A percentile compares a stretch with the other conserved stretches of the same genome.
These are phyloP conservation scores for Penicillium argentinense DNA, from an alignment of 495 filamentous ascomycete genomes.

Conservation along the genomic window DNA sequence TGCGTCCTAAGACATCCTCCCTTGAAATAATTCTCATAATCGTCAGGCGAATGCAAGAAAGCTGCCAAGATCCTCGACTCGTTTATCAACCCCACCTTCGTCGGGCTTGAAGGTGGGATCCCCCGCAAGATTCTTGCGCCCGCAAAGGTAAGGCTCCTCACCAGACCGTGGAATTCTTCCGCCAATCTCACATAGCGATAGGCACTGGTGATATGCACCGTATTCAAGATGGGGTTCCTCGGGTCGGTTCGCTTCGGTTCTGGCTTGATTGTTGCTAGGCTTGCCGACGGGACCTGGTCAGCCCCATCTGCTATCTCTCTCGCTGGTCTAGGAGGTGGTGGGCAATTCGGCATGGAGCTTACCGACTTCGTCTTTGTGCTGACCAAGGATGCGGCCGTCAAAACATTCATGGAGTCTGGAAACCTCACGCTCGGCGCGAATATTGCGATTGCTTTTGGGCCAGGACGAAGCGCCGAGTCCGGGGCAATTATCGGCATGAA, in stretches of 20 bases:
- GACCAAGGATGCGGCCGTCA: conserved; percentile 81
- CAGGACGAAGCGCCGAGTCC: conserved; percentile 88
- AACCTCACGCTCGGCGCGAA: conserved; percentile 86
- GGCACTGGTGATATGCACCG: conserved; percentile 89
- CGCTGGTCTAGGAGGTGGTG: conserved; percentile 81
- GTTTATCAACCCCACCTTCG: conserved; percentile 16
- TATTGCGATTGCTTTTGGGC: conserved; percentile 87
- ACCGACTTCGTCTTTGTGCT: conserved; percentile 98
- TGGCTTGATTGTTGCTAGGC: conserved; percentile 86
- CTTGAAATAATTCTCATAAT: neutral
- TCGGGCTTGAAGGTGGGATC: conserved; percentile 11
- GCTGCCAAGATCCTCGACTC: conserved; percentile 21
- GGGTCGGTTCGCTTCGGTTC: conserved; percentile 86
- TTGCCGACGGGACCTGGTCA: conserved; percentile 85
- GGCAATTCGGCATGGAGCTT: conserved; percentile 90
- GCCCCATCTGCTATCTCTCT: conserved; percentile 88
- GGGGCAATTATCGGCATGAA: conserved; percentile 78
- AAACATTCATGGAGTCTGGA: conserved; percentile 83
- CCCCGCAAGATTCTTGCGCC: conserved; percentile 13
- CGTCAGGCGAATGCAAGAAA: conserved; percentile 21
- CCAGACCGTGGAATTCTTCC: too few species aligned
- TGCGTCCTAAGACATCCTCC: neutral
- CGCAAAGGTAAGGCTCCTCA: conserved; percentile 19
- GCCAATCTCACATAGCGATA: conserved; percentile 25
- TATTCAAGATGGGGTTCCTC: conserved; percentile 87